A percentile compares a stretch with the other conserved stretches of the same genome.
These are phyloP conservation scores for Thelonectria rubi DNA, from an alignment of 2,329 filamentous ascomycete species.

Conservation along the genomic window DNA sequence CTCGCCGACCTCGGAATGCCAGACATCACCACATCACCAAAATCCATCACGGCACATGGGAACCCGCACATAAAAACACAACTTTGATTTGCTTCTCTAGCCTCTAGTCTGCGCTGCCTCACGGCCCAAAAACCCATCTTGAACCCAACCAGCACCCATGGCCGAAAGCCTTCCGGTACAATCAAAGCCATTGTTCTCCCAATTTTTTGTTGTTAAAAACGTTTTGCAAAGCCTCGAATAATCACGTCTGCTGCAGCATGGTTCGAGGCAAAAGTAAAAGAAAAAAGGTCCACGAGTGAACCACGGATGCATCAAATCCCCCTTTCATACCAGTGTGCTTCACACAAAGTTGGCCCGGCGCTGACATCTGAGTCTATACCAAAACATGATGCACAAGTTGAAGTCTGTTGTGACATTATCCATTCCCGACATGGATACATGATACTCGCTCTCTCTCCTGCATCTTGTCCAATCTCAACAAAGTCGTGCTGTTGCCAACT, in stretches of 20 bases:
- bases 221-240: constrained; percentile 21
- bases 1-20: constrained; percentile 15
- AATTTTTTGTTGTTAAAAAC: constrained; percentile 21
- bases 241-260: constrained; percentile 16
- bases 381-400: constrained; percentile 27
- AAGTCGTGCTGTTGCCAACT: not conserved
- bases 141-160: constrained; percentile 20
- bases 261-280: constrained; percentile 8
- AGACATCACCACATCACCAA: constrained; percentile 18
- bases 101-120: constrained; percentile 35
- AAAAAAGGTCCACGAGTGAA: constrained; percentile 1
- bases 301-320: constrained; percentile 10
- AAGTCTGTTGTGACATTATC: constrained; percentile 24
- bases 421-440: constrained; percentile 9
- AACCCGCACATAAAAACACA: constrained; percentile 15
- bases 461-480: not conserved
- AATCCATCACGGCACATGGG: not conserved
- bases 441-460: not conserved
- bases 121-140: constrained; percentile 22
- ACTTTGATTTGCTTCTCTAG: constrained; percentile 33
- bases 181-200: constrained; percentile 27
- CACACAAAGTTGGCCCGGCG: constrained; percentile 14
- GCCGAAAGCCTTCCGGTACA: constrained; percentile 23
- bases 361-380: constrained; percentile 31
- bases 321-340: not conserved